These are phyloP conservation scores for Colletotrichum endophyticum DNA, from an alignment of 2,329 filamentous ascomycete species.

Conservation along the genomic window DNA sequence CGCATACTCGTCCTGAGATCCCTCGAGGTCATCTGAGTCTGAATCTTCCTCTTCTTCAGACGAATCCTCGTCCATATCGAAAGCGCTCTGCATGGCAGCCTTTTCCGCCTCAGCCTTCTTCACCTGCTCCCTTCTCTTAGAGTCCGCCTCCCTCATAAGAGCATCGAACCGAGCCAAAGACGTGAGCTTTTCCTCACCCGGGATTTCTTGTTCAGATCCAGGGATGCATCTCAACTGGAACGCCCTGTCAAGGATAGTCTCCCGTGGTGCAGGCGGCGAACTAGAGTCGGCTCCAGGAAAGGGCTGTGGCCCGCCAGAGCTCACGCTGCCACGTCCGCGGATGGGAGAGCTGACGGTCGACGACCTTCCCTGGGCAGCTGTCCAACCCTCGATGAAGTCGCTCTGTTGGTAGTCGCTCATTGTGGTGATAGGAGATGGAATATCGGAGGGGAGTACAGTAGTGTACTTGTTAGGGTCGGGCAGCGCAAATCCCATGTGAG, in stretches of 20 bases:
- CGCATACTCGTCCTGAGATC: constrained; percentile 43
- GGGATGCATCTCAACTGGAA: constrained; percentile 69
- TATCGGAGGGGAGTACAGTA: constrained; percentile 53
- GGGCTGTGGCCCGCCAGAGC: constrained; percentile 49
- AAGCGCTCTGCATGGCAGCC: constrained; percentile 49
- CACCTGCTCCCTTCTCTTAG: constrained; percentile 48
- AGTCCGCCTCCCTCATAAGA: constrained; percentile 66
- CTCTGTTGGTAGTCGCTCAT: constrained; percentile 57
- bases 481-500: constrained; percentile 41
- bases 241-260: constrained; percentile 71
- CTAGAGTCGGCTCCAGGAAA: constrained; percentile 44
- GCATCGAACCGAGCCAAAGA: constrained; percentile 71
- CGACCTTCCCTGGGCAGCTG: constrained; percentile 61
- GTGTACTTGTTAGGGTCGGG: constrained; percentile 53
- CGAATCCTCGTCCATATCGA: constrained; percentile 55
- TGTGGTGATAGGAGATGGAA: constrained; percentile 61
- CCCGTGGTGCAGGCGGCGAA: constrained; percentile 59
- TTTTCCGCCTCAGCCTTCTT: constrained; percentile 32
- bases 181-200: constrained; percentile 67
- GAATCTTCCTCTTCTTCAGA: constrained; percentile 45
- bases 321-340: constrained; percentile 58
- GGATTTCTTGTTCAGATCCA: constrained; percentile 57
- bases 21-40: constrained; percentile 42
- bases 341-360: constrained; percentile 63
- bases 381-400: constrained; percentile 67